Base-by-base conservation (phyloP, 2,329 filamentous ascomycete genomes). In the Pseudocercospora macadamiae region DNA sequence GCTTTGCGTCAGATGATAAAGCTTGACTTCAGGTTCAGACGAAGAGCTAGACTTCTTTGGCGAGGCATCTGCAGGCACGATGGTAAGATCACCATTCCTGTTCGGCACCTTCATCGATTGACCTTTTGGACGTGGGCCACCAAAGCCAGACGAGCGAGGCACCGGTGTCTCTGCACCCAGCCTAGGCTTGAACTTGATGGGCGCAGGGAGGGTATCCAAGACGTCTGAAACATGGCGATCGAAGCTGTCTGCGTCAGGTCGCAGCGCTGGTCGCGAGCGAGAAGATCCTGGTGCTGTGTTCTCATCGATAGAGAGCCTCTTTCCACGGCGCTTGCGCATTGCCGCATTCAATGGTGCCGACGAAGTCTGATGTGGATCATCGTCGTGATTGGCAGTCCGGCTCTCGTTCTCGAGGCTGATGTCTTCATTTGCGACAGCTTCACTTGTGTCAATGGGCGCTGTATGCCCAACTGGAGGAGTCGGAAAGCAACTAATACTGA, bases 1-100 rank as follows among this genome's bases (percentile, higher is more conserved):
- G 16, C 89, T 87, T 48, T 92, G 86, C 12, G 91, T 91, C 34
- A 99, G 83, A 75, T 97, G 93, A 69, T 97, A 99, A 2, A 97
- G 82, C 73, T 93, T 92, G 70, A 96, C 93, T 60, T 93, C 93
- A 51, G 78, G 75, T 16, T 73, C 68, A 19, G 64, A 63, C 30
- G 63, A 54, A 3, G 65, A 57, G 4, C 51, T 53, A 14, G 64
- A 47, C 51, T 69, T 72, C 57, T 65, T 71, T 2, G 69, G 64
- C 8, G 69, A 66, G 8, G 59, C 32, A 39, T 79, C 77, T 68
- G 61, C 76, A 65, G 71, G 72, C 9, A 69, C 69, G 25, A 73
- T 68, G 3, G 70, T 72, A 34, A 72, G 63, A 14, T 59, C 47
- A 6, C 47, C 54, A 7, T 32, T 56, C n/a, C 61, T 60, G 3